Evolutionary conservation across 2,329 filamentous ascomycete species (phyloP).

Genomic region (Biscogniauxia marginata): DNA sequence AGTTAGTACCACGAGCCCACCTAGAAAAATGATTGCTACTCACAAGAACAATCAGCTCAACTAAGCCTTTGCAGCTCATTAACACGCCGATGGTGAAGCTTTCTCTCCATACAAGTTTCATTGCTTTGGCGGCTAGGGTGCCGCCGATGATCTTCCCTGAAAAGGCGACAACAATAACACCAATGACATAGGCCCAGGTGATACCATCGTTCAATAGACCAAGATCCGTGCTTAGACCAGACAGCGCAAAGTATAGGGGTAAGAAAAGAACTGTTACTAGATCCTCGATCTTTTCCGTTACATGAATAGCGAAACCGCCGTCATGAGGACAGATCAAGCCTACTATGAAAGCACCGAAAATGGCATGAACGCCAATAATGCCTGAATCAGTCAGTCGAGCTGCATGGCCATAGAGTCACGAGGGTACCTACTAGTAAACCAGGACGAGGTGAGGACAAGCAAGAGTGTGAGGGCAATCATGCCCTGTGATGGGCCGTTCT

Average conservation of each 20-base stretch:
- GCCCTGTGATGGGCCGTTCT: constrained; percentile 84
- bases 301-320: constrained; percentile 83
- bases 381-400: constrained; percentile 48
- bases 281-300: constrained; percentile 94
- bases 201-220: constrained; percentile 78
- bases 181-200: constrained; percentile 88
- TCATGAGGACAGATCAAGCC: constrained; percentile 90
- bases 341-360: constrained; percentile 89
- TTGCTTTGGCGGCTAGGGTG: constrained; percentile 71
- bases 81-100: constrained; percentile 82
- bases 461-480: constrained; percentile 82
- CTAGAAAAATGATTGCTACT: constrained; percentile 29
- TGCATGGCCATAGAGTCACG: neutral
- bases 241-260: constrained; percentile 90
- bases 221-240: constrained; percentile 83
- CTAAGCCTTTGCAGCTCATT: constrained; percentile 96
- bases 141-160: constrained; percentile 82
- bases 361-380: constrained; percentile 89
- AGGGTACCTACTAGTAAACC: constrained; percentile 45
- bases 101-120: constrained; percentile 85
- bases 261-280: constrained; percentile 79
- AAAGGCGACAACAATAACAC: constrained; percentile 78
- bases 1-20: constrained; percentile 8
- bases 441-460: constrained; percentile 68
- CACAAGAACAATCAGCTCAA: constrained; percentile 92